Conservation (phyloP, 805 yeast species). For the Pichia phayaonensis region DNA sequence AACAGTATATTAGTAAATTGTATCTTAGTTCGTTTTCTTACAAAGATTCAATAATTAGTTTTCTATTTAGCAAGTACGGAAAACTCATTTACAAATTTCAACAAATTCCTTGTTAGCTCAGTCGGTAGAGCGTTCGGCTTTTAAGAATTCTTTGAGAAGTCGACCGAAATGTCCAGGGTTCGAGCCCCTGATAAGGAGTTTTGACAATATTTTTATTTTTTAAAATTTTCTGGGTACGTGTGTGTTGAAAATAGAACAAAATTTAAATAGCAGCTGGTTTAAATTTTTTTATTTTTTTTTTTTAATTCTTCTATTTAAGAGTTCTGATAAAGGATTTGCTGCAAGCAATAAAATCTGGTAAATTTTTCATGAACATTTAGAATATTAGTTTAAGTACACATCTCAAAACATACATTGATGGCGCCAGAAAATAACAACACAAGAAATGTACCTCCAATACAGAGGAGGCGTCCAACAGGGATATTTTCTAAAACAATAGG, state of each 20-base stretch:
- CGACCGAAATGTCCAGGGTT: conserved; percentile 55
- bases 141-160: conserved; percentile 32
- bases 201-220: not conserved
- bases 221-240: no score
- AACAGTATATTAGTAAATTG: no score
- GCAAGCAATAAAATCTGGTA: not conserved
- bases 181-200: conserved; percentile 54
- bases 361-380: not conserved
- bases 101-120: conserved; percentile 39
- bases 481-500: conserved; percentile 5
- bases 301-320: no score
- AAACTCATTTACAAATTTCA: no score
- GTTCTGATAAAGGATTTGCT: not conserved
- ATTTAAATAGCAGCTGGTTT: no score
- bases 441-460: not conserved
- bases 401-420: not conserved
- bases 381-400: not conserved
- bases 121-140: conserved; percentile 68
- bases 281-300: not conserved
- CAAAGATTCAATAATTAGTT: no score
- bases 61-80: no score
- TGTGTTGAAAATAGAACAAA: no score
- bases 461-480: not conserved
- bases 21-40: no score
- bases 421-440: not conserved